These are phyloP conservation scores for Aspergillus pseudoviridinutans DNA, from an alignment of 2,329 filamentous ascomycete genomes.

Conservation along the genomic window DNA sequence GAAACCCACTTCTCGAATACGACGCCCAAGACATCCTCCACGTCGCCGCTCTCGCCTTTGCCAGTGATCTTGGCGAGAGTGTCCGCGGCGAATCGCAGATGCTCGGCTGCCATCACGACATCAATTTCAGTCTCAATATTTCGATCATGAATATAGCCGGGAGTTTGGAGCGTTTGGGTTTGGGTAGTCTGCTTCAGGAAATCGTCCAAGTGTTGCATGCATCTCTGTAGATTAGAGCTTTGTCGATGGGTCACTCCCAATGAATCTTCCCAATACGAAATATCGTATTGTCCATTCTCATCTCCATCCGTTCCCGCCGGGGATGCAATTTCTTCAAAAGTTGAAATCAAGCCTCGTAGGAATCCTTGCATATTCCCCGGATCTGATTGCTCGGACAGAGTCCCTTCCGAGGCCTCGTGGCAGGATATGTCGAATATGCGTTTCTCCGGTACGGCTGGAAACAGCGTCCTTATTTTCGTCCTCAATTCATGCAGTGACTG, in stretches of 20 bases:
- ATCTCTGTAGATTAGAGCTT: constrained; percentile 71
- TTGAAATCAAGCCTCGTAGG: constrained; percentile 60
- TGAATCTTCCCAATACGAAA: constrained; percentile 72
- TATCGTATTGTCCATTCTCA: constrained; percentile 47
- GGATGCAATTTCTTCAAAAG: constrained; percentile 55
- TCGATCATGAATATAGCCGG: constrained; percentile 12
- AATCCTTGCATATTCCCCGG: constrained; percentile 66
- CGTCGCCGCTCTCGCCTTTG: constrained; percentile 76
- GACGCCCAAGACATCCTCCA: constrained; percentile 92
- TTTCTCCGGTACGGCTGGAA: constrained; percentile 43
- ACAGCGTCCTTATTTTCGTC: constrained; percentile 39
- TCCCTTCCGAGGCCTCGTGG: constrained; percentile 48
- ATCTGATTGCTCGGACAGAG: constrained; percentile 35
- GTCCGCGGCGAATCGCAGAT: constrained; percentile 74
- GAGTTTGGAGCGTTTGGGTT: constrained; percentile 8
- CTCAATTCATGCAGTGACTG: constrained; percentile 16
- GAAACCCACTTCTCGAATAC: constrained; percentile 88
- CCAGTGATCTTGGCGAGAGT: constrained; percentile 85
- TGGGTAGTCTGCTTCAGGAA: constrained; percentile 61
- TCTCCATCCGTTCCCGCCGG: constrained; percentile 32
- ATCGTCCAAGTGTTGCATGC: constrained; percentile 65
- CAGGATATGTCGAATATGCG: constrained; percentile 69
- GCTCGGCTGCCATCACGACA: constrained; percentile 85
- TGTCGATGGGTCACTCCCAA: constrained; percentile 90
- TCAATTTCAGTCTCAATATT: constrained; percentile 52